Evolutionary conservation across 495 filamentous ascomycete genomes (phyloP), one percentile per base, ranked within the genome.

Genomic region (Penicillium lividum): DNA sequence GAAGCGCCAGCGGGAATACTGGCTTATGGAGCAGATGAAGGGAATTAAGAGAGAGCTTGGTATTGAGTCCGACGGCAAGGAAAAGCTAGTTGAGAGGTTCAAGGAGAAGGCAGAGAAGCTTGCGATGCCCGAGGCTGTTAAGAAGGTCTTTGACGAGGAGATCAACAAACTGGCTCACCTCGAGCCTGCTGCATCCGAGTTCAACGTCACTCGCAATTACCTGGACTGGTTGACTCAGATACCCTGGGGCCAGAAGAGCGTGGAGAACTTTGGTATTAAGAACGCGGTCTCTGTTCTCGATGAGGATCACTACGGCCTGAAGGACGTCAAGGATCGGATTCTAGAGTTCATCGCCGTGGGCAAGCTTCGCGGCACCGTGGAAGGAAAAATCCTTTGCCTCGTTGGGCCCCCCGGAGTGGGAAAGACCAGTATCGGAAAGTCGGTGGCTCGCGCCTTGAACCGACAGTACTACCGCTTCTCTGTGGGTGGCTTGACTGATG

Each of bases 1-100:
- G 64, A 97, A 98, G 76, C 88, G 94, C 10, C 94, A 99, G 68
- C 87, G 94, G 30, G 95, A 99, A 67, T 99, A 99, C 77, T 99
- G 91, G 91, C 77, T 99, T 18, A 93, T 94, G 91, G 94, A 99
- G 72, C 95, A 99, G 67, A 95, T 98, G 93, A 98, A 97, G 76
- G 95, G 92, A n/a, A 98, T 99, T 66, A 87, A 89, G 58, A 82
- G 93, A 53, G 95, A 99, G 70, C 82, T 99, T 22, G 95, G 95
- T 13, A 91, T 97, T 54, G 95, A 98, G 72, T 94, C 90, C 4
- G 94, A 99, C 66, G 94, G 95, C 33, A 99, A 97, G 72, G 94
- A 99, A 58, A 97, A 97, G 74, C 82, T 99, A 28, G 89, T 98
- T 3, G 95, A 98, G 73, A 94, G 89, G 68, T 99, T 98, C 76